Evolutionary conservation across 345 rosid genomes (phyloP).

Genomic region (Populus davidiana): DNA sequence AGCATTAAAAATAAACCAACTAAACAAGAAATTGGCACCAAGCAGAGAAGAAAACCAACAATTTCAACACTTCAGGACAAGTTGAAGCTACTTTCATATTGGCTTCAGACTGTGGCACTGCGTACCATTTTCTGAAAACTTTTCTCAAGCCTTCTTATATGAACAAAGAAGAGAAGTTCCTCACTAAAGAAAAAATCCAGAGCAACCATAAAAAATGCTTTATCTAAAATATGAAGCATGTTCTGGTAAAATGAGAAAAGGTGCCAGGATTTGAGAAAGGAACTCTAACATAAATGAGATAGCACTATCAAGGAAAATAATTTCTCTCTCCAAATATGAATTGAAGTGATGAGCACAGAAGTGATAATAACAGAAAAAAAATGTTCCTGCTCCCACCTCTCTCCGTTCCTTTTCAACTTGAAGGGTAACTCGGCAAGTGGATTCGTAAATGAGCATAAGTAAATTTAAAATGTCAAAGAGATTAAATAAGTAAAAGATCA

Average conservation of each 20-base stretch:
- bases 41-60: conserved; percentile 15
- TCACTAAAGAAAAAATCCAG: not conserved
- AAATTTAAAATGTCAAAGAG: not conserved
- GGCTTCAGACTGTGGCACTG: conserved; percentile 1
- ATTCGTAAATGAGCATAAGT: not conserved
- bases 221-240: conserved; percentile 9
- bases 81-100: conserved; percentile 12
- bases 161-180: not conserved
- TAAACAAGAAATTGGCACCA: conserved; percentile 13
- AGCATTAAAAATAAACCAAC: conserved; percentile 5
- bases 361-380: conserved; percentile 15
- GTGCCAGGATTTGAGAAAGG: conserved; percentile 5
- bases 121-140: conserved; percentile 1
- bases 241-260: not conserved
- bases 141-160: not conserved
- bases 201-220: conserved; percentile 9
- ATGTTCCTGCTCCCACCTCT: not conserved
- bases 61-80: conserved; percentile 1
- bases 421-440: conserved; percentile 4
- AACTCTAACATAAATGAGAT: conserved; percentile 1
- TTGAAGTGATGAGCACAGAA: conserved; percentile 8
- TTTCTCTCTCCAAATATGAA: conserved; percentile 5
- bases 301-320: conserved; percentile 2
- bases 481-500: not conserved
- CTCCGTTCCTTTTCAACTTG: not conserved